Evolutionary conservation across 1,284 basidiomycete genomes (phyloP), one percentile per base, ranked within the genome.

Genomic region (Leccinum angustisporum): DNA sequence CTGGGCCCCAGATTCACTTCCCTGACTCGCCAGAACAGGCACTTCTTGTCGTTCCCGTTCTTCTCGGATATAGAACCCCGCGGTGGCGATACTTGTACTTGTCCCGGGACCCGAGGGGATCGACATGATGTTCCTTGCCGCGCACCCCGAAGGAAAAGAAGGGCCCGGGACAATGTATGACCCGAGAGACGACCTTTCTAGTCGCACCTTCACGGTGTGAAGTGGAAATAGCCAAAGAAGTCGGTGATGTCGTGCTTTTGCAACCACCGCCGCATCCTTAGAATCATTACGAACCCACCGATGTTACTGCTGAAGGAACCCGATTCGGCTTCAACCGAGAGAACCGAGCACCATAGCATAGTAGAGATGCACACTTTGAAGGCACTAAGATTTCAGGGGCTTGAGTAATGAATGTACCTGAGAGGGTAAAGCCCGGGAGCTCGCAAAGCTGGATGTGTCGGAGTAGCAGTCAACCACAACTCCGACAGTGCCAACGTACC

Each of bases 251-350:
- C n/a, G 38, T 64, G n/a, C 53, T 54, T 11, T 36, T 64, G 56
- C 53, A 53, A 56, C 13, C 25, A 60, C 38, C 63, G 61, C 25
- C 34, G 40, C 31, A 66, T 57, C 38, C 60, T 36, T 36, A 36
- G 36, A 36, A 31, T 65, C 33, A 66, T 66, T 48, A 40, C 61
- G n/a, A 61, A 65, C 33, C 54, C 64, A 36, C 65, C 54, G 11
- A 60, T 58, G 40, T 55, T 53, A 9, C 34, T 57, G 8, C 31
- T 38, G 36, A 38, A 16, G 36, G 14, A 62, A 36, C 46, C 57
- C 3, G 43, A 46, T 66, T 66, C 38, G 31, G 38, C 21, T 57
- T 57, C 25, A 46, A 61, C 43, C 34, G 56, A 64, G 64, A 66
- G 50, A 59, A 58, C n/a, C 33, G 59, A 48, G 27, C 59, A 43